Percentiles rank a stretch among this genome's conserved stretches.
Evolutionary conservation across 2,329 filamentous ascomycete species (phyloP).

Genomic region (Ascochyta rabiei): DNA sequence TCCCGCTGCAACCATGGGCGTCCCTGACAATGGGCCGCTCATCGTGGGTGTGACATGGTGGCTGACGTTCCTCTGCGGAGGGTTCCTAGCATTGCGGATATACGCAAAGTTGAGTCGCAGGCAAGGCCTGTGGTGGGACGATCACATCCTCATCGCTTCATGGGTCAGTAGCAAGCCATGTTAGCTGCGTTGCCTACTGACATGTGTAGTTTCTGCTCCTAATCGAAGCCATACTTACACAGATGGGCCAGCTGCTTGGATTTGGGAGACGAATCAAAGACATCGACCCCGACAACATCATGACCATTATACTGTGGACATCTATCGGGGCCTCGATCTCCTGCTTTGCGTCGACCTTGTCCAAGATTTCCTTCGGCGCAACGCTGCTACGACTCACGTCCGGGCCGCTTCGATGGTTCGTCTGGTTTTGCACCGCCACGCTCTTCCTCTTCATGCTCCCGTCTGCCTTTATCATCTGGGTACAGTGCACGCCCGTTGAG

Average conservation of each 20-base stretch:
- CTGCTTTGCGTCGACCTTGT: constrained; percentile 33
- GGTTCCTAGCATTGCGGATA: constrained; percentile 30
- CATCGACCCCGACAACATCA: constrained; percentile 22
- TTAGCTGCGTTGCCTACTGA: neutral
- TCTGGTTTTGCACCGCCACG: constrained; percentile 34
- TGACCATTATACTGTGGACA: constrained; percentile 21
- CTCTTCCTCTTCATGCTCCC: constrained; percentile 37
- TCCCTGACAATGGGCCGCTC: constrained; percentile 31
- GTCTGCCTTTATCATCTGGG: constrained; percentile 28
- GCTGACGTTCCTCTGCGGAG: constrained; percentile 28
- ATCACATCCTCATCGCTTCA: constrained; percentile 33
- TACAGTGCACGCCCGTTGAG: constrained; percentile 24
- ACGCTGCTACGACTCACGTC: constrained; percentile 34
- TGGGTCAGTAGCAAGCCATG: constrained; percentile 22
- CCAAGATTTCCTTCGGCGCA: constrained; percentile 39
- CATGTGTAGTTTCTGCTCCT: constrained; percentile 27
- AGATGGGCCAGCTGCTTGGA: constrained; percentile 28
- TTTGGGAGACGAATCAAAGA: constrained; percentile 31
- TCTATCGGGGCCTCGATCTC: constrained; percentile 31
- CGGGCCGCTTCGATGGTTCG: constrained; percentile 19
- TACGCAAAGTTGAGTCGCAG: constrained; percentile 36
- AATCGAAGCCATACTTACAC: constrained; percentile 26
- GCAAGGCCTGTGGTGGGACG: constrained; percentile 39
- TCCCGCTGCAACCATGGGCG: constrained; percentile 7
- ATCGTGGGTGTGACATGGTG: constrained; percentile 36